These are phyloP conservation scores for Leishmania tarentolae DNA, from an alignment of 208 protist species.

Conservation along the genomic window DNA sequence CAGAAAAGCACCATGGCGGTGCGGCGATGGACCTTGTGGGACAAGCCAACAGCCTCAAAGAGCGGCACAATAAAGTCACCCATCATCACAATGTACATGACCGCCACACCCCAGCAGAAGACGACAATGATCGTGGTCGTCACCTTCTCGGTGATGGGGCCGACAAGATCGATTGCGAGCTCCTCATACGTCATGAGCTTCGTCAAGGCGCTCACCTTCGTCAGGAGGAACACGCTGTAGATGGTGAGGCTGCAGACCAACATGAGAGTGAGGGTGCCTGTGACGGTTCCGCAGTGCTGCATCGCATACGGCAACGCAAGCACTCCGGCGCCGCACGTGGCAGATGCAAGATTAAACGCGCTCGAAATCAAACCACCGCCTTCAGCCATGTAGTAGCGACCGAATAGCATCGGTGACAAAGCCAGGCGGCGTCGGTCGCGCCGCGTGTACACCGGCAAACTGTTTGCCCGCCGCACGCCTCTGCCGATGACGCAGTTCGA, in stretches of 20 bases:
- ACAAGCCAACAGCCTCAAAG: conserved; percentile 34
- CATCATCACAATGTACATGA: conserved; percentile 89
- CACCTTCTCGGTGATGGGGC: conserved; percentile 54
- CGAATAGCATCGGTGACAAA: conserved; percentile 54
- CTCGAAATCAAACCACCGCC: conserved; percentile 65
- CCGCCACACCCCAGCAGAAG: conserved; percentile 83
- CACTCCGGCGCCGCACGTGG: conserved; percentile 74
- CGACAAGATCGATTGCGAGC: conserved; percentile 54
- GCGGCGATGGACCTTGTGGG: conserved; percentile 38
- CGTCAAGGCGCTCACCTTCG: conserved; percentile 57
- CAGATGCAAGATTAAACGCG: conserved; percentile 80
- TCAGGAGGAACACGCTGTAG: conserved; percentile 79
- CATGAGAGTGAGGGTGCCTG: conserved; percentile 49
- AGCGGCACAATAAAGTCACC: conserved; percentile 76
- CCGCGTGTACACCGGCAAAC: conserved; percentile 34
- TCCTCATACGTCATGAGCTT: conserved; percentile 73
- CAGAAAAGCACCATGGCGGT: conserved; percentile 71
- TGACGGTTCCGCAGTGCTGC: conserved; percentile 51
- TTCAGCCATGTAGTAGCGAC: conserved; percentile 54
- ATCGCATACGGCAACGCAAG: conserved; percentile 81
- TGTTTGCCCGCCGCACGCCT: conserved; percentile 34
- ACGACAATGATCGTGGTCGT: conserved; percentile 60
- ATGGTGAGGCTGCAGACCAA: conserved; percentile 55
- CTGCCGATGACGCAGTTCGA: background rate
- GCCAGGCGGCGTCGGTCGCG: conserved; percentile 28